Evolutionary conservation across 139 green algal species (phyloP), one percentile per base, ranked within the genome.

Genomic region (Ulvella scutata): DNA sequence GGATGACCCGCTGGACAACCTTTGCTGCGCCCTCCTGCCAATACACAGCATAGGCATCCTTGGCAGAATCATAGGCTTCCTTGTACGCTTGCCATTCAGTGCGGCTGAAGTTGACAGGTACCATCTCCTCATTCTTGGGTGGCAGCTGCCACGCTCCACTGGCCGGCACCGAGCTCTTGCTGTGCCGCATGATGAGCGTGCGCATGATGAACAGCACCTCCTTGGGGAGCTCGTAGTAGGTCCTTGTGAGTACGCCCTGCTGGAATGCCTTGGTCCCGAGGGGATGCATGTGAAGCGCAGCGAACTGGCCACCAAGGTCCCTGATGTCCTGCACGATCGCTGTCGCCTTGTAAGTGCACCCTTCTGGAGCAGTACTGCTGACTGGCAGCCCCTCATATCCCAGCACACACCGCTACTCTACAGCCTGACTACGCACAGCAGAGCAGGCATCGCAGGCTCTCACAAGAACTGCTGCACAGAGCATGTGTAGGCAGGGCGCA

Each of bases 161-260:
- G 1, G 83, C 87, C 2, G 89, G 75, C 20, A 81, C 78, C 80
- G 90, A 86, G 39, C 61, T 37, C 82, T 91, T 90, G 62, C 86
- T 90, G 86, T 94, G 89, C 2, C 89, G 79, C 2, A 92, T 75
- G 76, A 90, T 84, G 34, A 36, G 72, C 28, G 75, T 31, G 3
- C 39, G 37, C 79, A 92, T 74, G 4, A 72, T 67, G 60, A 84
- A 88, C 28, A 91, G 75, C 60, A 92, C 81, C 9, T 78, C 43
- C 9, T 43, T 13, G 23, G 23, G 59, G 43, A 76, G 38, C 4
- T 34, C 31, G 13, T 35, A 51, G 26, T 72, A 77, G 10, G 33
- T 23, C 10, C 74, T 31, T 62, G 81, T 84, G 72, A 80, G 77
- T 79, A 61, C 21, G 21, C 21, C n/a, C 6, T 74, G 31, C 31